phyloP scores from a whole-genome alignment of 2,329 filamentous ascomycete genomes.

The Stromatinia cepivora region DNA sequence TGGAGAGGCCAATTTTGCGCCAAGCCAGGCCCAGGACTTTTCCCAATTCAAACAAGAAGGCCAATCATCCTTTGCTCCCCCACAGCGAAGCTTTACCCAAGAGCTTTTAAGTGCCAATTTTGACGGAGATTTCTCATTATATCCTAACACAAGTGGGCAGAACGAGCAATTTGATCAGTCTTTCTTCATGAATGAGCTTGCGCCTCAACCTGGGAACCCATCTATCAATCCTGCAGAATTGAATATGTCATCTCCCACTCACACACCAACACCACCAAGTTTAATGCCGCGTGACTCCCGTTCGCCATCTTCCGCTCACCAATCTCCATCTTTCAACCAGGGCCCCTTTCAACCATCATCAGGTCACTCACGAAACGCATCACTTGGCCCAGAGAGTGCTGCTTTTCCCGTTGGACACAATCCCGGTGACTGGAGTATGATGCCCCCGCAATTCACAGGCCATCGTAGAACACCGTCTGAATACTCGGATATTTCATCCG shows the following conservation, averaged over 20 bases:
- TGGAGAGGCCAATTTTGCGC: conserved; percentile 33
- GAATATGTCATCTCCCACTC: conserved; percentile 49
- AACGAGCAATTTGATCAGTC: conserved; percentile 62
- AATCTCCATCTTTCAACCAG: conserved; percentile 40
- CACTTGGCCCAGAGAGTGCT: conserved; percentile 41
- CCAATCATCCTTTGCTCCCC: conserved; percentile 40
- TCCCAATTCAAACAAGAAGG: conserved; percentile 41
- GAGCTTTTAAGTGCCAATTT: conserved; percentile 53
- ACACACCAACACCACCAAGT: conserved; percentile 37
- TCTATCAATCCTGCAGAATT: conserved; percentile 49
- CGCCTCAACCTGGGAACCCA: conserved; percentile 45
- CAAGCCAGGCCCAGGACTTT: conserved; percentile 36
- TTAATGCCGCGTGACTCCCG: conserved; percentile 37
- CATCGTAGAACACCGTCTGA: conserved; percentile 88
- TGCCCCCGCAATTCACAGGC: conserved; percentile 66
- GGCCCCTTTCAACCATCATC: conserved; percentile 39
- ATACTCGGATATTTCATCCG: conserved; percentile 86
- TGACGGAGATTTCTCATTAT: conserved; percentile 64
- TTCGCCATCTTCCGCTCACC: conserved; percentile 41
- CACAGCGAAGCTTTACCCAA: conserved; percentile 52
- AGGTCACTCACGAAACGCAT: conserved; percentile 40
- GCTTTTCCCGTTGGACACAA: conserved; percentile 53
- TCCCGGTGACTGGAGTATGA: conserved; percentile 58
- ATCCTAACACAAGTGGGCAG: conserved; percentile 54
- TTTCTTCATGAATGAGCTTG: conserved; percentile 57